Base-by-base conservation (phyloP, 495 filamentous ascomycete genomes). In the Echria macrotheca region DNA sequence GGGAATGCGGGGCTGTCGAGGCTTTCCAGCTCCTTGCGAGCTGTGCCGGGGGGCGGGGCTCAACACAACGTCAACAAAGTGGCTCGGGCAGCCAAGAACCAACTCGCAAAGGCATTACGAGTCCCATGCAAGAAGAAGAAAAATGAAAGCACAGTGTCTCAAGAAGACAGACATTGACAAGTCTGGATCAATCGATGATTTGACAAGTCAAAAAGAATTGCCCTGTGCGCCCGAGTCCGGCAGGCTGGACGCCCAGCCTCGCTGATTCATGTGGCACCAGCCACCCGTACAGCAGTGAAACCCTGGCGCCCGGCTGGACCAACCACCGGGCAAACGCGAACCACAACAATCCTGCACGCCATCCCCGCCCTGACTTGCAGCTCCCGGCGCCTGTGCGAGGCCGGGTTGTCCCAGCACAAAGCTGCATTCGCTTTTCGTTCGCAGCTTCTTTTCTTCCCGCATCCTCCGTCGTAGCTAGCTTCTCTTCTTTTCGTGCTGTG, bases 331-430 rank as follows among this genome's bases (percentile, higher is more conserved):
- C 19, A 24, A 17, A 38, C 46, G 46, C 46, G 46, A 28, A 48
- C 46, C 33, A 17, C 46, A 39, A 28, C 42, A 44, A 48, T 15
- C 33, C 46, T 39, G 46, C 46, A 31, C 33, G 46, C 46, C 15
- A 29, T 39, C 46, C 22, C 44, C 44, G 12, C 19, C 26, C 23
- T 44, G 25, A 18, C 24, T 14, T 31, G 42, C 42, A 44, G 38
- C 42, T 44, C 25, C 15, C 28, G 19, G 26, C 19, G 23, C 40
- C 26, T 32, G 15, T 44, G 44, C 44, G 44, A 18, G 29, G 29
- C 35, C 22, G 31, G 44, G 12, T 21, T 21, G 44, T 12, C 31
- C 29, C 35, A 47, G 22, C 8, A 18, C 35, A 25, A 25, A 26
- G 33, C 35, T 48, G 46, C 46, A 38, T 21, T 26, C 10, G 33